Evolutionary conservation across 2,329 filamentous ascomycete genomes (phyloP).

Genomic region (Grosmannia clavigera): DNA sequence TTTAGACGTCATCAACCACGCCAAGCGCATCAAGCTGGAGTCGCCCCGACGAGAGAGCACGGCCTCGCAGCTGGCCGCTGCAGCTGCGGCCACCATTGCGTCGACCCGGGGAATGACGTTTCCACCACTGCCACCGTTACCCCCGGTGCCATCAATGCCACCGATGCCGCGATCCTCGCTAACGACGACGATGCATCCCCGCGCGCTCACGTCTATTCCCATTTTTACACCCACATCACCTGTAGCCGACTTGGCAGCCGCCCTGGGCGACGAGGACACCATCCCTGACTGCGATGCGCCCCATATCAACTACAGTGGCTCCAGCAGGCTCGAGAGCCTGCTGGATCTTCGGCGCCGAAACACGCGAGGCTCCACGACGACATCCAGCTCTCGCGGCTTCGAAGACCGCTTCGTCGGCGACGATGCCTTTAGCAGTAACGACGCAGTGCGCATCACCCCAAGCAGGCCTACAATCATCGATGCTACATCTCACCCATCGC

Average conservation of each 20-base stretch:
- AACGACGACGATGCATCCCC: constrained; percentile 5
- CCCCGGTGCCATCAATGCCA: constrained; percentile 7
- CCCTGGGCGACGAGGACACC: constrained; percentile 3
- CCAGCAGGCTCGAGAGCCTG: neutral
- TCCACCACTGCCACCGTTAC: constrained; percentile 18
- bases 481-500: neutral
- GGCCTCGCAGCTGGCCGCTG: constrained; percentile 2
- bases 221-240: neutral
- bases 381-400: constrained; percentile 1
- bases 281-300: neutral
- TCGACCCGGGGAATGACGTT: constrained; percentile 7
- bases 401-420: neutral
- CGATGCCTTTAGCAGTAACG: neutral
- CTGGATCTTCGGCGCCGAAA: constrained; percentile 4
- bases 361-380: constrained; percentile 8
- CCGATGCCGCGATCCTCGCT: neutral
- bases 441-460: neutral
- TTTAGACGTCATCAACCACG: constrained; percentile 24
- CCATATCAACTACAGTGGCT: neutral
- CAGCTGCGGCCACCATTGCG: neutral
- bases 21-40: constrained; percentile 21
- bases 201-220: neutral
- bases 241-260: neutral
- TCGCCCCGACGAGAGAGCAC: constrained; percentile 2
- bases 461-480: neutral